A percentile compares a stretch with the other conserved stretches of the same genome.
These are phyloP conservation scores for Cordyceps tenuipes DNA, from an alignment of 2,329 filamentous ascomycete species.

Conservation along the genomic window DNA sequence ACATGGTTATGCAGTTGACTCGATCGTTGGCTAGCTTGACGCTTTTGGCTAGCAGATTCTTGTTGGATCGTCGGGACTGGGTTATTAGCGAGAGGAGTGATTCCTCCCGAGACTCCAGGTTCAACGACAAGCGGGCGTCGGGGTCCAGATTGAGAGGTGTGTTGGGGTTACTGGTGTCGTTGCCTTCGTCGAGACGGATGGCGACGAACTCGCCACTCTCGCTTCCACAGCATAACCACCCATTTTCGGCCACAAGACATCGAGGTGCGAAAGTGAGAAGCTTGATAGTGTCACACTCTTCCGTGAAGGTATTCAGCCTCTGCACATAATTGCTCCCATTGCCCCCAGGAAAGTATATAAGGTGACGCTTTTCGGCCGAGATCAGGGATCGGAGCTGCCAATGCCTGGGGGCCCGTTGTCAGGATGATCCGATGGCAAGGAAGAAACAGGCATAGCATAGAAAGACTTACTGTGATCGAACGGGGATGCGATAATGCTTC, in stretches of 20 bases:
- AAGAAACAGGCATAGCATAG: not conserved
- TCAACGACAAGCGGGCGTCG: slow-evolving; percentile 25
- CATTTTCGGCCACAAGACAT: slow-evolving; percentile 77
- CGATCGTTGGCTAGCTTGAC: slow-evolving; percentile 49
- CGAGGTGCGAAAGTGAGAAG: slow-evolving; percentile 65
- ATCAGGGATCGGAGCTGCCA: slow-evolving; percentile 88
- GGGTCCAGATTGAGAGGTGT: slow-evolving; percentile 25
- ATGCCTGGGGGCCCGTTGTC: slow-evolving; percentile 48
- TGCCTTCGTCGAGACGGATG: slow-evolving; percentile 50
- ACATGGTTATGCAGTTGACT: slow-evolving; percentile 60
- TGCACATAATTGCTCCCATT: slow-evolving; percentile 57
- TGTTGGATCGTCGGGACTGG: slow-evolving; percentile 32
- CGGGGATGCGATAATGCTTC: slow-evolving; percentile 59
- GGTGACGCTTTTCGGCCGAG: slow-evolving; percentile 65
- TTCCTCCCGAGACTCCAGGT: slow-evolving; percentile 26
- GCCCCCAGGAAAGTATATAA: slow-evolving; percentile 79
- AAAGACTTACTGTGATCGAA: slow-evolving; percentile 52
- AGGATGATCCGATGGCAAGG: not conserved
- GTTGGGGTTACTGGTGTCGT: slow-evolving; percentile 20
- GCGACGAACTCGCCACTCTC: slow-evolving; percentile 81
- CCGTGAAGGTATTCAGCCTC: slow-evolving; percentile 58
- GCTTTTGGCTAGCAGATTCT: slow-evolving; percentile 40
- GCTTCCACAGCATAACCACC: slow-evolving; percentile 87
- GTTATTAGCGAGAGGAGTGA: slow-evolving; percentile 28
- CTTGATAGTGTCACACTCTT: slow-evolving; percentile 65